A percentile compares a stretch with the other conserved stretches of the same genome.
Conservation (phyloP, 768 basidiomycete species). For the Agaricus bisporus region DNA sequence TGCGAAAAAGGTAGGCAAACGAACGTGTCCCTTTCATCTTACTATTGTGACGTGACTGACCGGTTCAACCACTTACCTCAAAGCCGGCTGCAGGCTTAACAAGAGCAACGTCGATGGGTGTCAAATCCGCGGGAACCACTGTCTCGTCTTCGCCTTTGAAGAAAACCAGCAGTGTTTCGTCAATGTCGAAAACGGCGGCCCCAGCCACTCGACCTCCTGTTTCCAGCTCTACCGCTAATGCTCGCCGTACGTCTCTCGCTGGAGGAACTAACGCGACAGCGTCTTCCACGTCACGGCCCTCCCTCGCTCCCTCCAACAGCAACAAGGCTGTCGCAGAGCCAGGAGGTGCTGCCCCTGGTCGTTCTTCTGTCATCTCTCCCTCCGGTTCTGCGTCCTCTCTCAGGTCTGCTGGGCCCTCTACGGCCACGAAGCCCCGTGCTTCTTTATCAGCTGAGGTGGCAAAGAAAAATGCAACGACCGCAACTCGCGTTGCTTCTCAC, state of each 20-base stretch:
- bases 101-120: conserved; percentile 18
- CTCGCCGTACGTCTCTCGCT: conserved; percentile 41
- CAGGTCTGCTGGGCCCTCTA: conserved; percentile 33
- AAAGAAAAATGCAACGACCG: conserved; percentile 33
- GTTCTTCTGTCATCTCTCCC: conserved; percentile 53
- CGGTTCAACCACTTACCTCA: conserved; percentile 22
- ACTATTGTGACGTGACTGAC: conserved; percentile 9
- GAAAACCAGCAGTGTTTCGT: conserved; percentile 24
- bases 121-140: conserved; percentile 27
- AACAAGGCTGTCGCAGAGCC: conserved; percentile 28
- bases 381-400: conserved; percentile 43
- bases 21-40: conserved; percentile 2
- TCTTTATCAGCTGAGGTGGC: conserved; percentile 56
- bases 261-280: conserved; percentile 33
- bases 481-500: conserved; percentile 24
- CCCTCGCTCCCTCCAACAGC: conserved; percentile 34
- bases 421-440: conserved; percentile 52
- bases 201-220: conserved; percentile 28
- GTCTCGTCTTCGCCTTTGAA: conserved; percentile 16
- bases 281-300: conserved; percentile 26
- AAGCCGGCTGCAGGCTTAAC: conserved; percentile 31
- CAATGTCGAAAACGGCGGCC: conserved; percentile 31
- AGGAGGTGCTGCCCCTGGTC: conserved; percentile 21
- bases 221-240: conserved; percentile 27
- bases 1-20: conserved; percentile 58